Evolutionary conservation across 768 basidiomycete species (phyloP).

Genomic region (Amanita rubescens): DNA sequence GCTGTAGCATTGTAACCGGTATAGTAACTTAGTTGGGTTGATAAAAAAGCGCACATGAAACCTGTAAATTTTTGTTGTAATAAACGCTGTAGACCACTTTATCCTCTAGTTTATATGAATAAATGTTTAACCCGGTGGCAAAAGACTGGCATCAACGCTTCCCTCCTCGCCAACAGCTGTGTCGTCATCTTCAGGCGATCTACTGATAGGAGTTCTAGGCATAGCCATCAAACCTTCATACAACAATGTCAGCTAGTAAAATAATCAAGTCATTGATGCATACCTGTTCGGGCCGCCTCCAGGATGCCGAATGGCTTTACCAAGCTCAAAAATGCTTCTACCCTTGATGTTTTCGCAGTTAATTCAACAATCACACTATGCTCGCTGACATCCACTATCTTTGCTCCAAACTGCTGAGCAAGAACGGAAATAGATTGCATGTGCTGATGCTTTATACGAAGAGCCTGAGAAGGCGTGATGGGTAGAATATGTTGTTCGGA

Average conservation of each 20-base stretch:
- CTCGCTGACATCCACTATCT: conserved; percentile 91
- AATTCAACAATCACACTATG: conserved; percentile 93
- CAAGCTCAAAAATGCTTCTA: conserved; percentile 88
- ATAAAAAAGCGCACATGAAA: no score
- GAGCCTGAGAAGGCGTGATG: conserved; percentile 76
- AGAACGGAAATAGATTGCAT: conserved; percentile 82
- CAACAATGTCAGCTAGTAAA: conserved; percentile 2
- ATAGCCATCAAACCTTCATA: conserved; percentile 88
- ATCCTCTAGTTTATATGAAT: background rate
- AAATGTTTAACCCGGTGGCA: conserved; percentile 78
- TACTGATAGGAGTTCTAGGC: conserved; percentile 87
- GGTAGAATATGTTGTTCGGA: conserved; percentile 25
- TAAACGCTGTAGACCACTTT: background rate
- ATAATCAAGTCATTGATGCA: conserved; percentile 16
- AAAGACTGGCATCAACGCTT: conserved; percentile 80
- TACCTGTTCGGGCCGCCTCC: conserved; percentile 92
- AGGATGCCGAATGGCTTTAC: conserved; percentile 93
- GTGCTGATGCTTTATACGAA: conserved; percentile 85
- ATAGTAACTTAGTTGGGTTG: no score
- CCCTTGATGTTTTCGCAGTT: conserved; percentile 84
- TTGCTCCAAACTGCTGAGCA: conserved; percentile 83
- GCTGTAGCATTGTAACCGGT: background rate
- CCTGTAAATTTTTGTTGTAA: background rate
- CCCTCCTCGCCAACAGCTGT: conserved; percentile 38
- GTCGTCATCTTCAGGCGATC: conserved; percentile 52